These are phyloP conservation scores for Leptographium wingfieldii DNA, from an alignment of 2,329 filamentous ascomycete species.

Conservation along the genomic window DNA sequence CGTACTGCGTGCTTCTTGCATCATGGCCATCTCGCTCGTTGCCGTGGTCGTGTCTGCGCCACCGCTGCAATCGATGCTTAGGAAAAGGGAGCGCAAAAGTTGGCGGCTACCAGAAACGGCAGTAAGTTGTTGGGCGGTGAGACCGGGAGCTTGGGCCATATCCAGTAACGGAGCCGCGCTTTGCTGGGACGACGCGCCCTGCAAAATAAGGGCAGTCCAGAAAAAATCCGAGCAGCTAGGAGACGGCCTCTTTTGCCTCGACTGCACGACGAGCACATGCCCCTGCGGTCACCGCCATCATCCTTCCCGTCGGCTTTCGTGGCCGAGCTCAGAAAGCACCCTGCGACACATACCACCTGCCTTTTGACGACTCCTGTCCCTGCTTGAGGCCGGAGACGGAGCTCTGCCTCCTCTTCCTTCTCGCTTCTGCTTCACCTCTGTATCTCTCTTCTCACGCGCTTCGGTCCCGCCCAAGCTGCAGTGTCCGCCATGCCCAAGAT, in stretches of 20 bases:
- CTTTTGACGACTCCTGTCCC: neutral
- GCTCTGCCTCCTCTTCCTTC: neutral
- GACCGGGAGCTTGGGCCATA: slow-evolving; percentile 6
- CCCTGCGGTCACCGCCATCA: neutral
- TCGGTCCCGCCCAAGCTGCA: slow-evolving; percentile 1
- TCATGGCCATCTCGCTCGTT: neutral
- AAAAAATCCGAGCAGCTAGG: neutral
- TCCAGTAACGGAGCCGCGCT: neutral
- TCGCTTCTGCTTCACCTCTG: neutral
- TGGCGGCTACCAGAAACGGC: neutral
- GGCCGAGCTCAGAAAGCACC: neutral
- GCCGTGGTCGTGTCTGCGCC: neutral
- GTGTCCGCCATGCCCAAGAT: slow-evolving; percentile 63
- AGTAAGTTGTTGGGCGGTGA: slow-evolving; percentile 1
- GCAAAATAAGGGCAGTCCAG: neutral
- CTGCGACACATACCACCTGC: neutral
- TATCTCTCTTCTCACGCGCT: neutral
- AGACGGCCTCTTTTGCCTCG: neutral
- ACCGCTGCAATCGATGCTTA: neutral
- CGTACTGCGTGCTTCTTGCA: slow-evolving; percentile 42
- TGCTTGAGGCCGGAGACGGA: neutral
- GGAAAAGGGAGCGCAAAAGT: neutral
- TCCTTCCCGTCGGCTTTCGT: neutral
- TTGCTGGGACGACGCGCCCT: slow-evolving; percentile 2
- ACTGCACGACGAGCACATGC: neutral